Evolutionary conservation across 805 yeast species (phyloP), one percentile per base, ranked within the genome.

Genomic region (Starmera caribaea): DNA sequence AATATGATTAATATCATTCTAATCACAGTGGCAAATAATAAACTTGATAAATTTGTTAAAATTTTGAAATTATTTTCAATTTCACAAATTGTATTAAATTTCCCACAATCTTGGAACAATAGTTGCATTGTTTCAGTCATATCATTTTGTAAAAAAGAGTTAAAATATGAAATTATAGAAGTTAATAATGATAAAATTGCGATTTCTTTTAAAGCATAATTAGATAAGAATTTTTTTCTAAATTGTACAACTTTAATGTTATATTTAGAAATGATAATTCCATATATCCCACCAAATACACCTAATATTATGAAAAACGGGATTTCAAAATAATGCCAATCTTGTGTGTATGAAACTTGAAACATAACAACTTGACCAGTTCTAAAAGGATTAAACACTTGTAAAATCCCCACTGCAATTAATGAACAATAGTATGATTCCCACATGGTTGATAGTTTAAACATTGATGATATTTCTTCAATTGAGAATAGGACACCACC

Each of bases 91-190:
- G 64, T 48, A 38, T 68, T 71, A 14, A 69, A 66, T 45, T 68
- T 63, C 4, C 55, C 62, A 63, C 97, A 90, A 55, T 86, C 95
- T 51, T 80, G 86, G 61, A 92, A 92, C 32, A 92, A 64, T 10
- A 81, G 64, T 48, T 87, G 89, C 97, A 92, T 92, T 24, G 87
- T 75, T 54, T 89, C 94, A 1, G 98, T 88, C 98, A 92, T 92
- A 57, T 92, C 98, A 31, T 84, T 63, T 40, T 77, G 69, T 41
- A 92, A 68, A 54, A 81, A 92, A 45, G 77, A 79, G 57, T 86
- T 90, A 58, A 83, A 86, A 58, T 87, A 92, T 32, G 95, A 81
- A 34, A 92, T 62, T 12, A 76, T 57, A 0, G 95, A 80, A 0
- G 97, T 84, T 7, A 87, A 54, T 0, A 75, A 47, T 0, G 95